phyloP scores from a whole-genome alignment of 371 early-diverging fungal species.

The Synchytrium microbalum region DNA sequence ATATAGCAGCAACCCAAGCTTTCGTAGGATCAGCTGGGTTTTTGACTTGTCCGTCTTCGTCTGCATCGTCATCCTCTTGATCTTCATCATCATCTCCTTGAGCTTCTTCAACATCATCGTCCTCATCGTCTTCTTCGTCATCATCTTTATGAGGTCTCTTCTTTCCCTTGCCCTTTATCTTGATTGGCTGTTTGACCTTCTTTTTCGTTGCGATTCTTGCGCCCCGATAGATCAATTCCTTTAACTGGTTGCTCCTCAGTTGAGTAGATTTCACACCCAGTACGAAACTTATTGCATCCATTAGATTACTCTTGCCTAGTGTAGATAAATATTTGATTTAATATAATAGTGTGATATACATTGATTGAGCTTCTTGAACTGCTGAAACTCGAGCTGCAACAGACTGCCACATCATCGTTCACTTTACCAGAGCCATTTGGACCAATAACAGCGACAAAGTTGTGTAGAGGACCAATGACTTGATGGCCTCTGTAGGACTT shows the following conservation, averaged over 20 bases:
- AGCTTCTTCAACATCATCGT: constrained; percentile 16
- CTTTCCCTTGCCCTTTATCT: constrained; percentile 6
- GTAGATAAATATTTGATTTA: neutral
- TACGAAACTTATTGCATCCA: constrained; percentile 99
- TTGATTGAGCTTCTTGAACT: neutral
- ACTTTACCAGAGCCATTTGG: constrained; percentile 94
- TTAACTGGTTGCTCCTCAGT: constrained; percentile 77
- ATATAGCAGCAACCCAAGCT: constrained; percentile 74
- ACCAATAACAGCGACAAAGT: constrained; percentile 97
- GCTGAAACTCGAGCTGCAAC: constrained; percentile 1
- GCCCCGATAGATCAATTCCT: constrained; percentile 81
- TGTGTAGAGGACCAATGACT: constrained; percentile 89
- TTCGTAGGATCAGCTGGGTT: constrained; percentile 3
- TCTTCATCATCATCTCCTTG: constrained; percentile 23
- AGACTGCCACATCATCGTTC: neutral
- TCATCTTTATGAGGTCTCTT: constrained; percentile 8
- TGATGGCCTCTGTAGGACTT: constrained; percentile 95
- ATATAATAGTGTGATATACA: neutral
- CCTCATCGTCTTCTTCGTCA: constrained; percentile 9
- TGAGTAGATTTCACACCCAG: constrained; percentile 85
- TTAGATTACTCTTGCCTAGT: constrained; percentile 94
- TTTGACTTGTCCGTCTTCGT: neutral
- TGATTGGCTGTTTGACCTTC: neutral
- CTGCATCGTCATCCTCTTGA: constrained; percentile 26
- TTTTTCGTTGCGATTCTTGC: constrained; percentile 2